phyloP scores from a whole-genome alignment of 495 filamentous ascomycete species.

The Daldinia caldariorum region DNA sequence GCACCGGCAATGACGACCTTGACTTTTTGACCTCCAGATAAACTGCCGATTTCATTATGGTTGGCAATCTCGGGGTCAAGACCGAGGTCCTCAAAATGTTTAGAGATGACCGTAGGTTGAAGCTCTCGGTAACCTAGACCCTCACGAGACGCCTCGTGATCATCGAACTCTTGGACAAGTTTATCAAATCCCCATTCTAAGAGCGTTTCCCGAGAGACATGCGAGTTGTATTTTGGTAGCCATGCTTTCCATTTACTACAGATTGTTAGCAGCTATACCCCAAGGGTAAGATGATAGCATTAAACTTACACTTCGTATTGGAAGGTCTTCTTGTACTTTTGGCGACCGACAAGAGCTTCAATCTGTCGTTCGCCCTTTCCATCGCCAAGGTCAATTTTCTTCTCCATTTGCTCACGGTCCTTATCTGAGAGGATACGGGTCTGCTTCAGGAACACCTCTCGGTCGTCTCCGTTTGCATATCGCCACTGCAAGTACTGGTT shows the following conservation, averaged over 20 bases:
- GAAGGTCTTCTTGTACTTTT: slow-evolving; percentile 99
- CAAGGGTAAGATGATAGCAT: background rate
- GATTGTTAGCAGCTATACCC: slow-evolving; percentile 8
- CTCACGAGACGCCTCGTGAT: slow-evolving; percentile 96
- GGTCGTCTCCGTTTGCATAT: slow-evolving; percentile 95
- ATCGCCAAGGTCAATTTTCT: slow-evolving; percentile 81
- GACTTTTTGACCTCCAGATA: slow-evolving; percentile 99
- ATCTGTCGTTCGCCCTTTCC: slow-evolving; percentile 81
- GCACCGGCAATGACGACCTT: slow-evolving; percentile 98
- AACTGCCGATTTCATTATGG: slow-evolving; percentile 96
- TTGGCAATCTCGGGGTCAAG: slow-evolving; percentile 97
- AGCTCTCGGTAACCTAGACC: slow-evolving; percentile 94
- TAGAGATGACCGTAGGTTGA: slow-evolving; percentile 90
- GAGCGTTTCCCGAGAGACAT: slow-evolving; percentile 93
- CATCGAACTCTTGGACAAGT: slow-evolving; percentile 96
- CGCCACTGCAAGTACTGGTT: slow-evolving; percentile 99
- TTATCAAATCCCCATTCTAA: slow-evolving; percentile 86
- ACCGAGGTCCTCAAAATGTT: slow-evolving; percentile 97
- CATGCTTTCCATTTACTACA: slow-evolving; percentile 82
- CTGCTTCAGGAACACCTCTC: slow-evolving; percentile 97
- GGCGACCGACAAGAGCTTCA: slow-evolving; percentile 90
- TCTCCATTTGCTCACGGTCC: slow-evolving; percentile 91
- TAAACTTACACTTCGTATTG: slow-evolving; percentile 89
- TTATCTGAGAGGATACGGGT: slow-evolving; percentile 87
- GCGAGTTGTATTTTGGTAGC: slow-evolving; percentile 91